Conservation (phyloP, 2,329 filamentous ascomycete genomes). For the Phyllosticta capitalensis region DNA sequence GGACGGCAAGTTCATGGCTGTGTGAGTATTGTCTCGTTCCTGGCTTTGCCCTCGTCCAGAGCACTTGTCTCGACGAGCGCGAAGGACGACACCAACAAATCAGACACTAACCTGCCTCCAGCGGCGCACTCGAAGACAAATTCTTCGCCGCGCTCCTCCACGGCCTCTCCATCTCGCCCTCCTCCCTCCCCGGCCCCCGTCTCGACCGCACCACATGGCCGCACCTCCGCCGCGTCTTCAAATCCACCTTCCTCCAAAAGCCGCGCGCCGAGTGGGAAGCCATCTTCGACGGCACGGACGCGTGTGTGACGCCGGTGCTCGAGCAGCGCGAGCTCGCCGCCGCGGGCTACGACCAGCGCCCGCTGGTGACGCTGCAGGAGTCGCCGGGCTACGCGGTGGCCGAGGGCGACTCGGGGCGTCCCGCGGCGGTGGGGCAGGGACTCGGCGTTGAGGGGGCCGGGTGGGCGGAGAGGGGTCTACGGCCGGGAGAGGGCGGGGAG, state of each 20-base stretch:
- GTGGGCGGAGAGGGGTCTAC: slow-evolving; percentile 52
- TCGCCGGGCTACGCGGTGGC: slow-evolving; percentile 61
- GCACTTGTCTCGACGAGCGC: too few relatives aligned
- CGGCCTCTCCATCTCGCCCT: slow-evolving; percentile 51
- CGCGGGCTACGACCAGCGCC: slow-evolving; percentile 58
- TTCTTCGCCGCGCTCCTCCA: slow-evolving; percentile 65
- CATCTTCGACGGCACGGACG: slow-evolving; percentile 83
- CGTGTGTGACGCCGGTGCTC: slow-evolving; percentile 83
- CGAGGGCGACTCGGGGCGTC: slow-evolving; percentile 31
- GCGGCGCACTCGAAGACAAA: slow-evolving; percentile 73
- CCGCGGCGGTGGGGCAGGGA: slow-evolving; percentile 50
- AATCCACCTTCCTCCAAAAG: slow-evolving; percentile 55
- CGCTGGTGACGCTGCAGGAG: slow-evolving; percentile 55
- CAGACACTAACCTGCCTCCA: slow-evolving; percentile 8
- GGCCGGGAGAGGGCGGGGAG: slow-evolving; percentile 63
- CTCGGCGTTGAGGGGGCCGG: slow-evolving; percentile 55
- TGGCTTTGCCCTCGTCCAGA: too few relatives aligned
- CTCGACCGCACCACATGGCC: slow-evolving; percentile 59
- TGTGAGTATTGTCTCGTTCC: slow-evolving; percentile 29
- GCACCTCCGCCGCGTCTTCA: slow-evolving; percentile 52
- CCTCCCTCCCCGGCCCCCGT: slow-evolving; percentile 39
- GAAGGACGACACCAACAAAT: slow-evolving; percentile 18
- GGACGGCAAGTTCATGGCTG: slow-evolving; percentile 70
- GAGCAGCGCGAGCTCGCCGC: slow-evolving; percentile 61
- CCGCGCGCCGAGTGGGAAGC: slow-evolving; percentile 72